Evolutionary conservation across 2,329 filamentous ascomycete species (phyloP).

Genomic region (Malbranchea cinnamomea): DNA sequence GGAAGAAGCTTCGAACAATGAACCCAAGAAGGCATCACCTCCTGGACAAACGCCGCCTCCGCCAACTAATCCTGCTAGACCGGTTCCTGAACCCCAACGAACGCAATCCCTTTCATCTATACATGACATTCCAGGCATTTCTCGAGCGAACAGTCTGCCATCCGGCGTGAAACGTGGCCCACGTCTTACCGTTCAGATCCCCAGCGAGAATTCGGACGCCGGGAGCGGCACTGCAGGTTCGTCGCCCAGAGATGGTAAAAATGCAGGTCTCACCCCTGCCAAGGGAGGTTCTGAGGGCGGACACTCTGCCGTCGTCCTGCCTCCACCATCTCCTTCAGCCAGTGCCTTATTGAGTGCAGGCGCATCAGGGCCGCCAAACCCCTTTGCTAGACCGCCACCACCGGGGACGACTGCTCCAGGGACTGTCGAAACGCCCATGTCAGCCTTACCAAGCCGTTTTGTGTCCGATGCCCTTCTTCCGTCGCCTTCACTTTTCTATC

Average conservation of each 20-base stretch:
- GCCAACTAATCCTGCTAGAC: conserved; percentile 34
- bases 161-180: conserved; percentile 57
- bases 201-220: conserved; percentile 69
- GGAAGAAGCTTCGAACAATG: no score
- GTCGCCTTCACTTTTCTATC: conserved; percentile 83
- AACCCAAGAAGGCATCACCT: conserved; percentile 12
- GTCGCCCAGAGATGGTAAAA: conserved; percentile 39
- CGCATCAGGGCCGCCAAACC: conserved; percentile 83
- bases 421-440: conserved; percentile 65
- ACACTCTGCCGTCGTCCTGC: conserved; percentile 62
- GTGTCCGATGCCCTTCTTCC: conserved; percentile 76
- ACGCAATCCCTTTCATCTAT: conserved; percentile 45
- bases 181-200: conserved; percentile 84
- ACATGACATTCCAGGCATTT: conserved; percentile 57
- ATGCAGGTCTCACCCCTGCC: conserved; percentile 42
- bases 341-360: conserved; percentile 77
- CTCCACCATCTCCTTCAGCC: conserved; percentile 82
- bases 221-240: conserved; percentile 61
- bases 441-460: conserved; percentile 80
- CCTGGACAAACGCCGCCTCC: conserved; percentile 42
- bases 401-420: conserved; percentile 36
- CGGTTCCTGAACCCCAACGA: conserved; percentile 30
- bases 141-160: conserved; percentile 62
- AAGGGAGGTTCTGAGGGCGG: conserved; percentile 38
- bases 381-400: conserved; percentile 76